Evolutionary conservation across 2,329 filamentous ascomycete genomes (phyloP).

Genomic region (Purpureocillium lavendulum): DNA sequence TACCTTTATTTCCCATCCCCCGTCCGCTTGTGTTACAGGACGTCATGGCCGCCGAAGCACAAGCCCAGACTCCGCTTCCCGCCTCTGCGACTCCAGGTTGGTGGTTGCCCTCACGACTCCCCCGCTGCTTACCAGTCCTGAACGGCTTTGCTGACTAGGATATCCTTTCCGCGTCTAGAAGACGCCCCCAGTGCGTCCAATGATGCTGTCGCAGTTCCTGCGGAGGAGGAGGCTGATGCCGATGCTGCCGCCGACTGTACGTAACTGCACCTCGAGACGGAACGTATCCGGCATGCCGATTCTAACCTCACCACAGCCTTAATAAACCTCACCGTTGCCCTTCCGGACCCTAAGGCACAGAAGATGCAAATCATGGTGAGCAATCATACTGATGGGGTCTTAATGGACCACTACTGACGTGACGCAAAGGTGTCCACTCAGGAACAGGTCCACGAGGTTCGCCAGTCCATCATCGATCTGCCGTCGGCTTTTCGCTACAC

Average conservation of each 20-base stretch:
- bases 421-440: conserved; percentile 67
- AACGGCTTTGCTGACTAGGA: conserved; percentile 2
- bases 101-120: not conserved
- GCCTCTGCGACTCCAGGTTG: conserved; percentile 14
- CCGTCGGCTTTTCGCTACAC: conserved; percentile 94
- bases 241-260: conserved; percentile 26
- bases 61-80: conserved; percentile 10
- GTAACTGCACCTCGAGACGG: not conserved
- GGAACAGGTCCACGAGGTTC: conserved; percentile 95
- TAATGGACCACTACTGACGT: not conserved
- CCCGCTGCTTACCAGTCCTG: not conserved
- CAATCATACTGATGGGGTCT: not conserved
- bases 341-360: conserved; percentile 65
- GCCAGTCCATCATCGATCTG: conserved; percentile 90
- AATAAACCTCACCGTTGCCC: conserved; percentile 62
- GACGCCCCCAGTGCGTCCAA: conserved; percentile 15
- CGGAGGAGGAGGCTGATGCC: conserved; percentile 18
- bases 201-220: conserved; percentile 14
- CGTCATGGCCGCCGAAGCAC: conserved; percentile 22
- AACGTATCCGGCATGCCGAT: not conserved
- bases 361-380: conserved; percentile 81
- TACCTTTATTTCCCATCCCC: conserved; percentile 6
- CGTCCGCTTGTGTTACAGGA: not conserved
- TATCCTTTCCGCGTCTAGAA: conserved; percentile 1
- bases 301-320: conserved; percentile 28